Evolutionary conservation across 768 basidiomycete species (phyloP).

Genomic region (Hygrophoropsis aurantiaca): DNA sequence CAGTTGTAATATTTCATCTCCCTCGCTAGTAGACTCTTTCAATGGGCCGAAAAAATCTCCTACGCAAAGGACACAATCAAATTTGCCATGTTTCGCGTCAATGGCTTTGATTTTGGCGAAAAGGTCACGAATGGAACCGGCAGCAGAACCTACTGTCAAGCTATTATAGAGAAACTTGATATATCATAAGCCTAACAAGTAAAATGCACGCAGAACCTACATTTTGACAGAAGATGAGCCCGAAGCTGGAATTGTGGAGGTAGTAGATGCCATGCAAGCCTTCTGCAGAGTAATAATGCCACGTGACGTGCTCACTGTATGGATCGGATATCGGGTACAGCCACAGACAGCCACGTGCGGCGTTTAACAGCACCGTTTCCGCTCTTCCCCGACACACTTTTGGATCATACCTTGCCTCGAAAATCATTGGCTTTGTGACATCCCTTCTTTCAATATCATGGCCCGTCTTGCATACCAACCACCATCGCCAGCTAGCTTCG

Average conservation of each 20-base stretch:
- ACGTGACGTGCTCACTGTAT: slow-evolving; percentile 9
- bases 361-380: not conserved
- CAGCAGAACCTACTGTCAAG: slow-evolving; percentile 79
- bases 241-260: slow-evolving; percentile 6
- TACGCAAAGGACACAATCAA: slow-evolving; percentile 76
- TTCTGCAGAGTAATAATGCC: too few species aligned
- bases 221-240: slow-evolving; percentile 26
- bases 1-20: slow-evolving; percentile 57
- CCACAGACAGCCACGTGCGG: too few species aligned
- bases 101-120: slow-evolving; percentile 81
- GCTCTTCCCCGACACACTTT: slow-evolving; percentile 4
- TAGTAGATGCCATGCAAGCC: slow-evolving; percentile 23
- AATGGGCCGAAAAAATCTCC: slow-evolving; percentile 84
- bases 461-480: slow-evolving; percentile 40
- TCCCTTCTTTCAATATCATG: slow-evolving; percentile 41
- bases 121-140: slow-evolving; percentile 71
- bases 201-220: slow-evolving; percentile 18
- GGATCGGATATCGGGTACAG: too few species aligned
- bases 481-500: slow-evolving; percentile 36
- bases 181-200: not conserved
- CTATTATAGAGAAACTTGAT: slow-evolving; percentile 29
- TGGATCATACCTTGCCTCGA: not conserved
- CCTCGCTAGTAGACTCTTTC: slow-evolving; percentile 32
- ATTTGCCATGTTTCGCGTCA: slow-evolving; percentile 91
- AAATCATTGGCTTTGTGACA: too few species aligned